Conservation (phyloP, 2,329 filamentous ascomycete genomes). For the Paradendryphiella salina region DNA sequence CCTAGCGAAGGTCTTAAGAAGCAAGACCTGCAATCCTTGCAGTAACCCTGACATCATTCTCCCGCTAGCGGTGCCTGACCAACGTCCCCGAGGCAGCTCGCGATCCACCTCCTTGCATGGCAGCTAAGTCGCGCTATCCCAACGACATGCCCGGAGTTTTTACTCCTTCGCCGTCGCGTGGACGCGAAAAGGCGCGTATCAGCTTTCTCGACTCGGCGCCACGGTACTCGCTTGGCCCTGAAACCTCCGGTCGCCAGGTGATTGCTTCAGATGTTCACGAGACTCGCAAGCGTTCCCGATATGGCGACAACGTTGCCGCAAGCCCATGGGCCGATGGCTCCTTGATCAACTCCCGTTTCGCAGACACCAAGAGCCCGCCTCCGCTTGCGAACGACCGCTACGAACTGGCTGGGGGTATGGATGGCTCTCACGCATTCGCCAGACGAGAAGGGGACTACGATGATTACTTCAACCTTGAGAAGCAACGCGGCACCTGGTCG, state of each 20-base stretch:
- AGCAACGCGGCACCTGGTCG: slow-evolving; percentile 45
- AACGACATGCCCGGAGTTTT: slow-evolving; percentile 38
- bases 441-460: slow-evolving; percentile 49
- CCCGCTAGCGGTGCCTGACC: slow-evolving; percentile 8
- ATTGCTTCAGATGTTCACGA: slow-evolving; percentile 34
- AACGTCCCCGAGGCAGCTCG: slow-evolving; percentile 27
- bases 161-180: slow-evolving; percentile 23
- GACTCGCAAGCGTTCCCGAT: slow-evolving; percentile 39
- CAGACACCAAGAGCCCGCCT: slow-evolving; percentile 44
- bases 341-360: slow-evolving; percentile 27
- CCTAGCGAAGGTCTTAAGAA: slow-evolving; percentile 8
- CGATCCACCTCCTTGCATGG: slow-evolving; percentile 29
- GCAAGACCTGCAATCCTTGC: slow-evolving; percentile 3
- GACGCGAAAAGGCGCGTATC: slow-evolving; percentile 18
- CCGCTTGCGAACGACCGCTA: slow-evolving; percentile 58
- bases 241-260: slow-evolving; percentile 37
- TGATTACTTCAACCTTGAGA: slow-evolving; percentile 46
- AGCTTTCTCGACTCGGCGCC: slow-evolving; percentile 28
- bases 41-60: slow-evolving; percentile 19
- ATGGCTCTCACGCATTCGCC: slow-evolving; percentile 49
- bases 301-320: slow-evolving; percentile 19
- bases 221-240: slow-evolving; percentile 31
- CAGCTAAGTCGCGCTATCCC: slow-evolving; percentile 23
- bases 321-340: slow-evolving; percentile 27
- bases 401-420: slow-evolving; percentile 53